phyloP scores from a whole-genome alignment of 768 basidiomycete species.

The Auricularia sp. region DNA sequence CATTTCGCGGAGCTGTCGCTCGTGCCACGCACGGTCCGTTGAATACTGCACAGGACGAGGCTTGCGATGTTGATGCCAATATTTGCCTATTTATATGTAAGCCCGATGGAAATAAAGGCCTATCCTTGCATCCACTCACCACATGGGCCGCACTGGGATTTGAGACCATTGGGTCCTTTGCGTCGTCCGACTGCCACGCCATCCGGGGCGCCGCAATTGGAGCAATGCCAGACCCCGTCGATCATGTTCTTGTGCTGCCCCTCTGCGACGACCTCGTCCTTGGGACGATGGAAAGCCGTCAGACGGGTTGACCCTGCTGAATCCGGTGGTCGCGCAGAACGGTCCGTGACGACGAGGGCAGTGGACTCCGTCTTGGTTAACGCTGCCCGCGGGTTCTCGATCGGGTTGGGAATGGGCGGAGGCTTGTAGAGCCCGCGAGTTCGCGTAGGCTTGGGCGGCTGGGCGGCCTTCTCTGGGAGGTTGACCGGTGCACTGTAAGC shows the following conservation, averaged over 20 bases:
- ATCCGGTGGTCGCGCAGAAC: constrained; percentile 3
- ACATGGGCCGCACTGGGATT: constrained; percentile 86
- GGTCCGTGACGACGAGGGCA: not conserved
- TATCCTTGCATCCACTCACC: constrained; percentile 33
- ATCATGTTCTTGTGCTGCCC: constrained; percentile 75
- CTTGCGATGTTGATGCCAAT: constrained; percentile 77
- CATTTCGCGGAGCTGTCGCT: constrained; percentile 40
- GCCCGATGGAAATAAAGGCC: not conserved
- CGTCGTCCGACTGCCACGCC: constrained; percentile 74
- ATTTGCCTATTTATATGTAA: constrained; percentile 54
- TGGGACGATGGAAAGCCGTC: constrained; percentile 50
- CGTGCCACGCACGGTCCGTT: constrained; percentile 61
- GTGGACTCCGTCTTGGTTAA: not conserved
- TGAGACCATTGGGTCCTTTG: constrained; percentile 84
- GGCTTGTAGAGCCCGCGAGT: constrained; percentile 65
- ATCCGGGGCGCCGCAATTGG: constrained; percentile 88
- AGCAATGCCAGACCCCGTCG: constrained; percentile 88
- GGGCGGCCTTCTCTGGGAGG: constrained; percentile 30
- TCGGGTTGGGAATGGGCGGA: constrained; percentile 33
- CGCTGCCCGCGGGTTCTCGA: not conserved
- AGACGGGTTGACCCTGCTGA: constrained; percentile 3
- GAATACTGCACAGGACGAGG: constrained; percentile 77
- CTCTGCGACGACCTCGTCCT: constrained; percentile 74
- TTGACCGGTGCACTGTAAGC: constrained; percentile 9
- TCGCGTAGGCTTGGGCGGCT: constrained; percentile 50